phyloP scores from a whole-genome alignment of 2,329 filamentous ascomycete species.

The Dryadomyces sulphureus region DNA sequence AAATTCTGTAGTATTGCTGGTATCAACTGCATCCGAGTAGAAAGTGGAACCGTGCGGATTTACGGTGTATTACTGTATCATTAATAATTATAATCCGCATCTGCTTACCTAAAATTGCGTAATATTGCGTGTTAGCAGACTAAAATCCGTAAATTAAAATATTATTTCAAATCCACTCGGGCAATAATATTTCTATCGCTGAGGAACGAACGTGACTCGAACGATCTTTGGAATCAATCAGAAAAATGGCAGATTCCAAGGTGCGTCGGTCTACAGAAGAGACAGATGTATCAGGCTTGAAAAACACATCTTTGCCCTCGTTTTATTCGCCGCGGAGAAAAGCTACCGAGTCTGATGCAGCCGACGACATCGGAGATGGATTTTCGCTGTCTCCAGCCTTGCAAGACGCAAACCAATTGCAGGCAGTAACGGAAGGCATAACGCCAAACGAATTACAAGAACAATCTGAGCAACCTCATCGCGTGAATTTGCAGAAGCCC shows the following conservation, averaged over 20 bases:
- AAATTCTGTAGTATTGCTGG: too few species aligned
- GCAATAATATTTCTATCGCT: neutral
- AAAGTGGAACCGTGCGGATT: too few species aligned
- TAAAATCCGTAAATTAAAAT: neutral
- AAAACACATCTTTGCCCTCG: constrained; percentile 4
- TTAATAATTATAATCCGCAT: too few species aligned
- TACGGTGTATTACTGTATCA: too few species aligned
- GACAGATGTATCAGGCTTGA: neutral
- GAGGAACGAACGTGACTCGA: constrained; percentile 27
- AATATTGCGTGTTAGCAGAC: neutral
- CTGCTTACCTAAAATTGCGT: too few species aligned
- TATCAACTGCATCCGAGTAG: too few species aligned
- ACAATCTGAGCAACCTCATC: neutral
- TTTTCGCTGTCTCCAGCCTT: neutral
- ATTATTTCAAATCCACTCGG: neutral
- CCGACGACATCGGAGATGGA: constrained; percentile 8
- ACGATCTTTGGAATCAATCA: constrained; percentile 93
- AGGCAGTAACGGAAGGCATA: neutral
- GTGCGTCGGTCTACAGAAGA: too few species aligned
- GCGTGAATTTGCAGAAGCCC: constrained; percentile 14
- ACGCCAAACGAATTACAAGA: neutral
- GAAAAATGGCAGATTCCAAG: neutral
- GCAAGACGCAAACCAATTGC: neutral
- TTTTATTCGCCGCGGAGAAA: constrained; percentile 10
- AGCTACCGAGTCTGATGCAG: constrained; percentile 7